A percentile compares a stretch with the other conserved stretches of the same genome.
Conservation (phyloP, 345 rosid species). For the Gynandropsis gynandra region DNA sequence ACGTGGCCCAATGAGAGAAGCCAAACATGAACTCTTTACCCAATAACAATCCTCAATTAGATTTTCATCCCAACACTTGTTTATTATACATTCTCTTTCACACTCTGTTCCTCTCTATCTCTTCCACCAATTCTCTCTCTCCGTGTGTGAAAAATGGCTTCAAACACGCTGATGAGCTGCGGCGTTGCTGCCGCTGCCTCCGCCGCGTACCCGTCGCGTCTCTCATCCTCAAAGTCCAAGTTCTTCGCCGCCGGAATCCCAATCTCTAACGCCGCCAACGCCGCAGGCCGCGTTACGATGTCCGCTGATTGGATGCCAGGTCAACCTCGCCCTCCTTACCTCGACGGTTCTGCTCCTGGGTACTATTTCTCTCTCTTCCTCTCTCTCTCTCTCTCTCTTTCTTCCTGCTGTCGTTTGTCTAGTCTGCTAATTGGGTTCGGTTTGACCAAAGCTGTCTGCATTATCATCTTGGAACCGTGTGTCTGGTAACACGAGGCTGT, state of each 20-base stretch:
- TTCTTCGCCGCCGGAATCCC: constrained; percentile 41
- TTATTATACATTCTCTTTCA: constrained; percentile 29
- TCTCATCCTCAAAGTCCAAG: constrained; percentile 69
- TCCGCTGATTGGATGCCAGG: constrained; percentile 98
- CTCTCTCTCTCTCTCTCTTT: neutral
- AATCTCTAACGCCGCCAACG: constrained; percentile 34
- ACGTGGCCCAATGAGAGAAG: constrained; percentile 68
- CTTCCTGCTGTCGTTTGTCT: neutral
- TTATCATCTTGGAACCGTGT: too few species aligned
- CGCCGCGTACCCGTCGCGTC: constrained; percentile 62
- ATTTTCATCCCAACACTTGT: constrained; percentile 34
- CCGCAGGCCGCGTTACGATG: constrained; percentile 54
- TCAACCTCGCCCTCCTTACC: constrained; percentile 88
- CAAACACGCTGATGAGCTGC: constrained; percentile 74
- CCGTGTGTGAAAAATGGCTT: constrained; percentile 49
- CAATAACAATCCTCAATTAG: constrained; percentile 49
- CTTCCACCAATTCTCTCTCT: neutral
- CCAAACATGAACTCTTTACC: constrained; percentile 27
- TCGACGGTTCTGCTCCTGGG: constrained; percentile 99
- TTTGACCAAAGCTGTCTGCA: too few species aligned
- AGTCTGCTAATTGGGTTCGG: too few species aligned
- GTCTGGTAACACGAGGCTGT: too few species aligned
- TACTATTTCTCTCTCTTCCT: neutral
- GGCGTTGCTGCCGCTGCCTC: constrained; percentile 73
- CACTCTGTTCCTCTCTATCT: constrained; percentile 17